These are phyloP conservation scores for Yamadazyma paraphyllophila DNA, from an alignment of 805 yeast species.

Conservation along the genomic window DNA sequence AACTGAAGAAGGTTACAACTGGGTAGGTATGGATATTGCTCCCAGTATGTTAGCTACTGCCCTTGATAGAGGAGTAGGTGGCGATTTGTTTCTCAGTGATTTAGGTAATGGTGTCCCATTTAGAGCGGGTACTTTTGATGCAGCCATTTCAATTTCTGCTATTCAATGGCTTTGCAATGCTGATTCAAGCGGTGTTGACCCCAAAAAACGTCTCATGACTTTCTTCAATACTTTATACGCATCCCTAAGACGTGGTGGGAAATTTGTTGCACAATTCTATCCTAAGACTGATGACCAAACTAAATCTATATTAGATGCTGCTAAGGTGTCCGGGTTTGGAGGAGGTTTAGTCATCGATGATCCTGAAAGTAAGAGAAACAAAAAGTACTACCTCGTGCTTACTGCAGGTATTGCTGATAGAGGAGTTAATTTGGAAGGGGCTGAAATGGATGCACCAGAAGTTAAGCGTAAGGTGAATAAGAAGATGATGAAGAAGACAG, in stretches of 20 bases:
- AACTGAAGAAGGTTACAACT: constrained; percentile 87
- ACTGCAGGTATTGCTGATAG: constrained; percentile 82
- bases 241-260: constrained; percentile 87
- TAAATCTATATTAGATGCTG: constrained; percentile 73
- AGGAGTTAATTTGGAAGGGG: constrained; percentile 74
- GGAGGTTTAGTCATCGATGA: constrained; percentile 95
- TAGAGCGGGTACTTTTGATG: constrained; percentile 94
- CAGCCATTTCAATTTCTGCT: constrained; percentile 91
- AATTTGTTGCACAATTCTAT: constrained; percentile 95
- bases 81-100: constrained; percentile 88
- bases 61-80: constrained; percentile 86
- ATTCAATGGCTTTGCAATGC: constrained; percentile 99
- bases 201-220: constrained; percentile 71
- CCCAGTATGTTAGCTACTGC: constrained; percentile 96
- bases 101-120: constrained; percentile 94
- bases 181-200: constrained; percentile 78
- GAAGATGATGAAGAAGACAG: constrained; percentile 54
- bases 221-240: constrained; percentile 90
- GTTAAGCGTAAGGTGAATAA: constrained; percentile 42
- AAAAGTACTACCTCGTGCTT: constrained; percentile 84
- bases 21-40: constrained; percentile 97
- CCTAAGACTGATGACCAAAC: constrained; percentile 88
- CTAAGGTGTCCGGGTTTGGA: constrained; percentile 91
- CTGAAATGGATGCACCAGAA: constrained; percentile 69
- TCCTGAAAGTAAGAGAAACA: constrained; percentile 87